Conservation (phyloP, 441 rosid species). For the Kokia cookei region DNA sequence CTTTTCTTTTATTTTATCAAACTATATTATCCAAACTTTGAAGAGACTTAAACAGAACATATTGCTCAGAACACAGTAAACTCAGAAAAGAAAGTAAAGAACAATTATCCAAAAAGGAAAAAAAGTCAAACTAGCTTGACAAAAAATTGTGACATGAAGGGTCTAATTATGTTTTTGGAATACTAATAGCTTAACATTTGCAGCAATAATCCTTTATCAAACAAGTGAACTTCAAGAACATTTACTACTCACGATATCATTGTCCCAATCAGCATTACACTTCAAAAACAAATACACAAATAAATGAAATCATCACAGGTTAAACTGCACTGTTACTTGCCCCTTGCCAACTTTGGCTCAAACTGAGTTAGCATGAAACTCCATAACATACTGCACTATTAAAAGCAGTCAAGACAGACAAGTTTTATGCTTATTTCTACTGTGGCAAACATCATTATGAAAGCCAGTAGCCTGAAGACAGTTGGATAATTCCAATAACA, state of each 20-base stretch:
- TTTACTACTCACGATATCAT: not conserved
- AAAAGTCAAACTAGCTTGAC: too few relatives aligned
- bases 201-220: not conserved
- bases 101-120: too few relatives aligned
- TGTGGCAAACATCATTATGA: not conserved
- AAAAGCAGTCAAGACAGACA: not conserved
- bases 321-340: not conserved
- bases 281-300: not conserved
- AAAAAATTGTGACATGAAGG: too few relatives aligned
- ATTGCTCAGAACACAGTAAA: not conserved
- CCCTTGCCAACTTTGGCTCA: not conserved
- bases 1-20: not conserved
- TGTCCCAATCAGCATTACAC: not conserved
- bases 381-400: not conserved
- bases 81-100: not conserved
- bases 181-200: not conserved
- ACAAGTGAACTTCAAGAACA: not conserved
- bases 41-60: not conserved
- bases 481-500: not conserved
- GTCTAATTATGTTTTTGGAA: not conserved
- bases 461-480: not conserved
- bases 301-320: not conserved
- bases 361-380: not conserved
- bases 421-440: not conserved
- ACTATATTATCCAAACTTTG: not conserved